Conservation (phyloP, 2,329 filamentous ascomycete species). For the Aspergillus quadrilineatus region DNA sequence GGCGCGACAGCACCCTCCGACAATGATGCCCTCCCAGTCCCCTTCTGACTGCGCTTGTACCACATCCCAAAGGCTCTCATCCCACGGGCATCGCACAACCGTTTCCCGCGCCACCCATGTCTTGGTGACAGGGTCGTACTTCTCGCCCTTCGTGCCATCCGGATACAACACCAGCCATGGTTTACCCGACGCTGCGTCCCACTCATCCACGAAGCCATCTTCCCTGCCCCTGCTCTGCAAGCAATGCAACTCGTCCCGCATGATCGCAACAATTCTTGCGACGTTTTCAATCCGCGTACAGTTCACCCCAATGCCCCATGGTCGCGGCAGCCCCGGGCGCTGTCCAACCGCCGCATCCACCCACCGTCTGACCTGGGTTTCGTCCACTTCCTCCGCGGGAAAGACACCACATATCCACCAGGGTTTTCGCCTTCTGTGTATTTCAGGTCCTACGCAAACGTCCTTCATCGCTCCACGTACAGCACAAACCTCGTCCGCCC, state of each 20-base stretch:
- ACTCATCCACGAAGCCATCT: slow-evolving; percentile 24
- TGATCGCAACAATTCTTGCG: slow-evolving; percentile 24
- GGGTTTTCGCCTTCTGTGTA: slow-evolving; percentile 24
- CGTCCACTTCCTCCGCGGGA: slow-evolving; percentile 50
- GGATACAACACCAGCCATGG: slow-evolving; percentile 65
- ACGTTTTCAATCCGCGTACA: slow-evolving; percentile 50
- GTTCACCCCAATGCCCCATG: slow-evolving; percentile 67
- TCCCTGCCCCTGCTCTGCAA: slow-evolving; percentile 32
- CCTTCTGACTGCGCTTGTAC: slow-evolving; percentile 8
- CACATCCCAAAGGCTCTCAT: slow-evolving; percentile 15
- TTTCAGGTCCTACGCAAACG: background rate
- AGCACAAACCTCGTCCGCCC: slow-evolving; percentile 61
- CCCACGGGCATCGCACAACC: slow-evolving; percentile 13
- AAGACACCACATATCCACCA: slow-evolving; percentile 67
- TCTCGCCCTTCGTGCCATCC: slow-evolving; percentile 66
- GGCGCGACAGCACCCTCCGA: slow-evolving; percentile 18
- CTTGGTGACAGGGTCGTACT: slow-evolving; percentile 64
- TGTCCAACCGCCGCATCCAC: slow-evolving; percentile 39
- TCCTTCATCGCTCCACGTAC: slow-evolving; percentile 49
- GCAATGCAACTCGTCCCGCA: slow-evolving; percentile 37
- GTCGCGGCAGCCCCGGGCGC: slow-evolving; percentile 30
- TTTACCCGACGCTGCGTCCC: slow-evolving; percentile 16
- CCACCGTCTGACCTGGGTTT: slow-evolving; percentile 49
- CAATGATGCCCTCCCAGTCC: slow-evolving; percentile 17
- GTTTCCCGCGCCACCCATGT: slow-evolving; percentile 50